Percentiles rank a stretch among this genome's conserved stretches.
These are phyloP conservation scores for Blastocystis sp. DNA, from an alignment of 352 stramenopile genomes.

Conservation along the genomic window DNA sequence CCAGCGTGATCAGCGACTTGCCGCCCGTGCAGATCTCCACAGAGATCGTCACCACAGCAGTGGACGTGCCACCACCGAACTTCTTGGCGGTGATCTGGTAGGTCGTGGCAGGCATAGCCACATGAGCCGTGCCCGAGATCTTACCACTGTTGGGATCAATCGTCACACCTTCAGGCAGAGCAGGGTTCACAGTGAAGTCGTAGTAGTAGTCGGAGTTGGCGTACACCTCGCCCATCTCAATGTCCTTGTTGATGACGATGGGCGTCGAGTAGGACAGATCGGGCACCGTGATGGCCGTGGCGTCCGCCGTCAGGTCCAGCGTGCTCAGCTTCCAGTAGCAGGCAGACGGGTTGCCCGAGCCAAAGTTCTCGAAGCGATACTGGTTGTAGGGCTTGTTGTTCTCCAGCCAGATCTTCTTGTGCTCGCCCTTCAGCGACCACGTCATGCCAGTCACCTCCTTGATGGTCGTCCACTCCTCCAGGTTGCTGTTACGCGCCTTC, in stretches of 20 bases:
- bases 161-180: not conserved
- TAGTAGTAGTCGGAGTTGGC: not conserved
- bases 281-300: constrained; percentile 2
- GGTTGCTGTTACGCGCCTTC: not conserved
- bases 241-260: constrained; percentile 19
- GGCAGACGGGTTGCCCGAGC: not conserved
- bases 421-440: not conserved
- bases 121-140: too few relatives aligned
- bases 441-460: constrained; percentile 31
- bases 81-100: too few relatives aligned
- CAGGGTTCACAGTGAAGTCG: not conserved
- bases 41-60: too few relatives aligned
- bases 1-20: too few relatives aligned
- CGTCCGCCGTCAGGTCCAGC: not conserved
- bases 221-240: constrained; percentile 41
- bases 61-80: too few relatives aligned
- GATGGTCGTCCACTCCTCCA: not conserved
- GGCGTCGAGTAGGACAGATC: constrained; percentile 1
- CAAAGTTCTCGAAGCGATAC: constrained; percentile 33
- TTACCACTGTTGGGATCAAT: not conserved
- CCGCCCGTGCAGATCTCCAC: too few relatives aligned
- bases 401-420: constrained; percentile 8
- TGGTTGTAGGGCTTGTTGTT: constrained; percentile 41
- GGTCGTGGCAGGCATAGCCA: too few relatives aligned
- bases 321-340: constrained; percentile 17